These are phyloP conservation scores for Pisolithus albus DNA, from an alignment of 768 basidiomycete species.

Conservation along the genomic window DNA sequence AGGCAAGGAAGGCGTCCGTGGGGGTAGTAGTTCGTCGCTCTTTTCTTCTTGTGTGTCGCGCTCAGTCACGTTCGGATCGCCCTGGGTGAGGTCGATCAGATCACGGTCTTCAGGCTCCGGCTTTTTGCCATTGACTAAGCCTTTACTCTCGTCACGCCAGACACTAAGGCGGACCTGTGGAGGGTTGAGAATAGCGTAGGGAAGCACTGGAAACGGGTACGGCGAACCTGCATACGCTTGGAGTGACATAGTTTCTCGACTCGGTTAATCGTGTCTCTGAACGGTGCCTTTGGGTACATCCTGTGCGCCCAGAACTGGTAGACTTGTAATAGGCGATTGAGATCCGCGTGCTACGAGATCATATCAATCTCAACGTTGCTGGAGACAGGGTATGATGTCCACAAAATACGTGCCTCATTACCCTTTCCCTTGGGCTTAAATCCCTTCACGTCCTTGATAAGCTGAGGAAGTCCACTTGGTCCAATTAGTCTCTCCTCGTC, in stretches of 20 bases:
- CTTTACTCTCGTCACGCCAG: constrained; percentile 67
- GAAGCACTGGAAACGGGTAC: not conserved
- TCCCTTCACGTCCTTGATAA: constrained; percentile 69
- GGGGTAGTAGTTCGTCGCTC: constrained; percentile 26
- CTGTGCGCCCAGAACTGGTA: constrained; percentile 96
- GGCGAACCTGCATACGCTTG: constrained; percentile 70
- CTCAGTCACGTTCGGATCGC: constrained; percentile 18
- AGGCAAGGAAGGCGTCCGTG: constrained; percentile 34
- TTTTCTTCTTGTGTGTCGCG: constrained; percentile 5
- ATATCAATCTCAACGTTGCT: not conserved
- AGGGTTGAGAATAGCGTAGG: not conserved
- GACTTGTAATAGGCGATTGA: constrained; percentile 69
- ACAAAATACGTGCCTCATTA: constrained; percentile 57
- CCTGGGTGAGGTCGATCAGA: constrained; percentile 26
- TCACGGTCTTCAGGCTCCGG: constrained; percentile 13
- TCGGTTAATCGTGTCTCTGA: constrained; percentile 76
- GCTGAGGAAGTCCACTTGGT: constrained; percentile 67
- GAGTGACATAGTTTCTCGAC: constrained; percentile 89
- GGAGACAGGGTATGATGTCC: not conserved
- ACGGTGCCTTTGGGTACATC: constrained; percentile 84
- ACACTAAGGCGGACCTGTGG: constrained; percentile 61
- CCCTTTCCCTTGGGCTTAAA: constrained; percentile 87
- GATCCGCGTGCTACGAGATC: constrained; percentile 58
- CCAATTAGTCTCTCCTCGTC: constrained; percentile 74
- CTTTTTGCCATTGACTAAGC: constrained; percentile 32